Evolutionary conservation across 75 land plant genomes (phyloP).

Genomic region (Pinus taeda): DNA sequence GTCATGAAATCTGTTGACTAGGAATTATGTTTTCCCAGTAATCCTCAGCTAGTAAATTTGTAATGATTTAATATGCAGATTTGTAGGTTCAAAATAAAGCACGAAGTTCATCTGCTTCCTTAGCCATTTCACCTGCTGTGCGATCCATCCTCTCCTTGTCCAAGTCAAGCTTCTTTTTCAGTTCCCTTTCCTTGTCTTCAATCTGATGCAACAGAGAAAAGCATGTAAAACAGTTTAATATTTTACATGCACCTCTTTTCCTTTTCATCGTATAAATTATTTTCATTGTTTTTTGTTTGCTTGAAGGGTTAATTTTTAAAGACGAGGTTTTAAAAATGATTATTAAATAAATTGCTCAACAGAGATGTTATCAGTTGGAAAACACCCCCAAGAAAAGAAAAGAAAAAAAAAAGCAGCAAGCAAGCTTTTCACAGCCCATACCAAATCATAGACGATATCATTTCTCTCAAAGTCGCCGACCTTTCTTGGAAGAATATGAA

Average conservation of each 20-base stretch:
- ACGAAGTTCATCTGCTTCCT: slow-evolving; percentile 76
- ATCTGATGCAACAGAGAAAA: slow-evolving; percentile 33
- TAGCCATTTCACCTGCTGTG: slow-evolving; percentile 73
- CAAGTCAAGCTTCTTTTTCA: slow-evolving; percentile 73
- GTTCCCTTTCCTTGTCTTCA: slow-evolving; percentile 75
- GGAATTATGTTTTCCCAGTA: no score
- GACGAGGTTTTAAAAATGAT: no score
- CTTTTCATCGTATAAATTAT: no score
- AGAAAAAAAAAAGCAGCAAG: not conserved
- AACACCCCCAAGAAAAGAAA: no score
- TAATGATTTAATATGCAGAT: no score
- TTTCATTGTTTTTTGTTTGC: no score
- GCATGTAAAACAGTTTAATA: not conserved
- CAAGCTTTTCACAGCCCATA: slow-evolving; percentile 25
- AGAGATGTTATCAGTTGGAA: no score
- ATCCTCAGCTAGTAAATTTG: no score
- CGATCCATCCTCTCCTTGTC: slow-evolving; percentile 92
- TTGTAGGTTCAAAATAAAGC: slow-evolving; percentile 39
- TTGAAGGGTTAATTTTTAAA: no score
- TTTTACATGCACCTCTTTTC: no score
- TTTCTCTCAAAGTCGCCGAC: slow-evolving; percentile 78
- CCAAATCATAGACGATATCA: slow-evolving; percentile 91
- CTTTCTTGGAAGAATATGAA: slow-evolving; percentile 90
- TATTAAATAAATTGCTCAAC: not conserved
- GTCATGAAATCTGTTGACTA: no score